A percentile compares a stretch with the other conserved stretches of the same genome.
Evolutionary conservation across 768 basidiomycete species (phyloP).

Genomic region (Tulasnella sp.): DNA sequence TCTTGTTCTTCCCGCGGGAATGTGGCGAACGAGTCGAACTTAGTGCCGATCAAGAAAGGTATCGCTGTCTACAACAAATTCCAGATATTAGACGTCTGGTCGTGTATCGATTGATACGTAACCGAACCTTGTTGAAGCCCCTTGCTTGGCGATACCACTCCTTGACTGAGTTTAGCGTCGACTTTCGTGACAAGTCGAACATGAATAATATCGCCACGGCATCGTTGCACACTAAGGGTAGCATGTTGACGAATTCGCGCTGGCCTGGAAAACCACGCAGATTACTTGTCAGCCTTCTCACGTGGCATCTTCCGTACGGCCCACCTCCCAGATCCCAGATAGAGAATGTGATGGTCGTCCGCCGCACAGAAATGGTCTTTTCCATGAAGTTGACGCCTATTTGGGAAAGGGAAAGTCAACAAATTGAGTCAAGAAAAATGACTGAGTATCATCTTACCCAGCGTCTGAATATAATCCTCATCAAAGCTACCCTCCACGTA

Average conservation of each 20-base stretch:
- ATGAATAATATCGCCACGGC: conserved; percentile 99
- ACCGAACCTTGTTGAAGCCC: conserved; percentile 90
- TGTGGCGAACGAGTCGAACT: conserved; percentile 93
- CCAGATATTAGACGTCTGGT: background rate
- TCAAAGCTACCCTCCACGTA: conserved; percentile 98
- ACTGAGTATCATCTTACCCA: too few species aligned
- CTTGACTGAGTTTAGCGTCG: conserved; percentile 95
- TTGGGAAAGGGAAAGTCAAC: conserved; percentile 17
- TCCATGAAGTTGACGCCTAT: conserved; percentile 99
- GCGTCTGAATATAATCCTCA: conserved; percentile 99
- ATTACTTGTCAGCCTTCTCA: background rate
- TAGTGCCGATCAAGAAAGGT: conserved; percentile 96
- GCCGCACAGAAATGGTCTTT: conserved; percentile 96
- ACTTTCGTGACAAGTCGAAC: conserved; percentile 97
- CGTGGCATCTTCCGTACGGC: background rate
- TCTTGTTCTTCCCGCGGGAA: conserved; percentile 97
- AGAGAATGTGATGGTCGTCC: conserved; percentile 98
- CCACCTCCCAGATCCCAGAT: conserved; percentile 90
- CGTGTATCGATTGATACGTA: conserved; percentile 6
- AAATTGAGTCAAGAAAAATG: background rate
- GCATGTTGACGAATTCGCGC: conserved; percentile 98
- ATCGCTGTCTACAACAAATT: conserved; percentile 67
- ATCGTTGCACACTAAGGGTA: conserved; percentile 95
- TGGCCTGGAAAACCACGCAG: conserved; percentile 38
- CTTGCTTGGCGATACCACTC: conserved; percentile 99